Conservation (phyloP, 1,284 basidiomycete species). For the Mycena sp. region DNA sequence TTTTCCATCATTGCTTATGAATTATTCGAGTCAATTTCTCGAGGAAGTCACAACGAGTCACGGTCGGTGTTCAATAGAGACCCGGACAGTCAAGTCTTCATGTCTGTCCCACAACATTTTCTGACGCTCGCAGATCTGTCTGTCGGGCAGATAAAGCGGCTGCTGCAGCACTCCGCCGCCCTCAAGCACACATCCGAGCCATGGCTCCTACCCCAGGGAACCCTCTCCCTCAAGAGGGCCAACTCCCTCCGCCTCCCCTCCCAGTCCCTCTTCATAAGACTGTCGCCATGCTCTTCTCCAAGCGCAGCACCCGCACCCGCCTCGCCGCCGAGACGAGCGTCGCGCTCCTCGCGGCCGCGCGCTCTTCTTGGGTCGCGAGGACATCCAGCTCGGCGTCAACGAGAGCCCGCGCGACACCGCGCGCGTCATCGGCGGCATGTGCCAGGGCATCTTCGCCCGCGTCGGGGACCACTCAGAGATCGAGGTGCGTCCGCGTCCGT, state of each 20-base stretch:
- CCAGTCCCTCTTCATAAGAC: constrained; percentile 82
- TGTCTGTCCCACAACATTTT: constrained; percentile 68
- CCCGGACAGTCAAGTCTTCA: constrained; percentile 11
- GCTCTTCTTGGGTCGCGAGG: constrained; percentile 90
- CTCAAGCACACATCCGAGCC: constrained; percentile 70
- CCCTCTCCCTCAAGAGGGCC: constrained; percentile 40
- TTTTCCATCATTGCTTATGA: too few relatives aligned
- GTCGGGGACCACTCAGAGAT: constrained; percentile 94
- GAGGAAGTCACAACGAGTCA: neutral
- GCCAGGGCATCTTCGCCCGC: constrained; percentile 96
- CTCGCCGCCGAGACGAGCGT: constrained; percentile 88
- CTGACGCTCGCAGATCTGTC: constrained; percentile 88
- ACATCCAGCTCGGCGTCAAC: constrained; percentile 98
- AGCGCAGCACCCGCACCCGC: constrained; percentile 93
- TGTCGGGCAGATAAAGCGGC: constrained; percentile 71
- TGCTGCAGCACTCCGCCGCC: constrained; percentile 68
- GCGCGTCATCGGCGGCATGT: constrained; percentile 93
- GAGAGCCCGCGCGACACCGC: constrained; percentile 89
- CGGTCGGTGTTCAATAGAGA: neutral
- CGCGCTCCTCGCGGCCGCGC: constrained; percentile 84
- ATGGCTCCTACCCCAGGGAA: constrained; percentile 63
- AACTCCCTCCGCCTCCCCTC: constrained; percentile 63
- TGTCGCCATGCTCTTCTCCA: constrained; percentile 91
- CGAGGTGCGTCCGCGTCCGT: constrained; percentile 66
- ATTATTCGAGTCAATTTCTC: neutral